phyloP scores from a whole-genome alignment of 2,329 filamentous ascomycete species.

The Penicillium capsulatum region DNA sequence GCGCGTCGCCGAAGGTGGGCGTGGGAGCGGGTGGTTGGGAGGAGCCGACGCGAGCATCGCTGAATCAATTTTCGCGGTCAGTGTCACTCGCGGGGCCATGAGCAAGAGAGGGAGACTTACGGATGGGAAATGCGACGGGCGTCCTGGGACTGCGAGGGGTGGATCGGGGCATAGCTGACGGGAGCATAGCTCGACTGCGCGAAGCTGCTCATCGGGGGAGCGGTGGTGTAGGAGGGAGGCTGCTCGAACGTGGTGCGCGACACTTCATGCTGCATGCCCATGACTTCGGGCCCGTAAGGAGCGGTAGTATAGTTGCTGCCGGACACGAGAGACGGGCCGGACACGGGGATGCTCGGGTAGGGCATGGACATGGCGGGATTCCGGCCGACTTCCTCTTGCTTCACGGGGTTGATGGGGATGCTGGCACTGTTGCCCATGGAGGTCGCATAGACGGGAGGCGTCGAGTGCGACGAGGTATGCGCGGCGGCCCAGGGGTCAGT shows the following conservation, averaged over 20 bases:
- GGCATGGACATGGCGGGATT: slow-evolving; percentile 64
- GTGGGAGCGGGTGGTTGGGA: slow-evolving; percentile 50
- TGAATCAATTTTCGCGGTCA: slow-evolving; percentile 18
- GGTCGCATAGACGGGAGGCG: slow-evolving; percentile 58
- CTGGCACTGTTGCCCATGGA: slow-evolving; percentile 59
- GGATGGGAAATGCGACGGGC: slow-evolving; percentile 74
- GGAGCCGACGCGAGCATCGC: slow-evolving; percentile 35
- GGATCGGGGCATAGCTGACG: slow-evolving; percentile 67
- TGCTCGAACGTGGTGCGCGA: slow-evolving; percentile 72
- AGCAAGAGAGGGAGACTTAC: slow-evolving; percentile 55
- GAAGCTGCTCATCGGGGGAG: slow-evolving; percentile 67
- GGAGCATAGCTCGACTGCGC: slow-evolving; percentile 69
- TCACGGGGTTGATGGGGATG: slow-evolving; percentile 53
- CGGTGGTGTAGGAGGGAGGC: slow-evolving; percentile 61
- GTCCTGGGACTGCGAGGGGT: slow-evolving; percentile 50
- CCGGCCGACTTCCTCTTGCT: slow-evolving; percentile 54
- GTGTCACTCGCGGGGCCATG: not conserved
- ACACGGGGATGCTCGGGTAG: slow-evolving; percentile 68
- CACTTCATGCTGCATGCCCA: slow-evolving; percentile 71
- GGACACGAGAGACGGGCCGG: slow-evolving; percentile 66
- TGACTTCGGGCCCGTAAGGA: slow-evolving; percentile 62
- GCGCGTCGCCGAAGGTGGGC: slow-evolving; percentile 76
- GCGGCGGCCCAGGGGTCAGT: slow-evolving; percentile 81
- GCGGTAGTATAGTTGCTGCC: slow-evolving; percentile 63
- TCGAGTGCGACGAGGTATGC: slow-evolving; percentile 53